phyloP scores from a whole-genome alignment of 2,329 filamentous ascomycete genomes.

The Aotearoamyces nothofagi region DNA sequence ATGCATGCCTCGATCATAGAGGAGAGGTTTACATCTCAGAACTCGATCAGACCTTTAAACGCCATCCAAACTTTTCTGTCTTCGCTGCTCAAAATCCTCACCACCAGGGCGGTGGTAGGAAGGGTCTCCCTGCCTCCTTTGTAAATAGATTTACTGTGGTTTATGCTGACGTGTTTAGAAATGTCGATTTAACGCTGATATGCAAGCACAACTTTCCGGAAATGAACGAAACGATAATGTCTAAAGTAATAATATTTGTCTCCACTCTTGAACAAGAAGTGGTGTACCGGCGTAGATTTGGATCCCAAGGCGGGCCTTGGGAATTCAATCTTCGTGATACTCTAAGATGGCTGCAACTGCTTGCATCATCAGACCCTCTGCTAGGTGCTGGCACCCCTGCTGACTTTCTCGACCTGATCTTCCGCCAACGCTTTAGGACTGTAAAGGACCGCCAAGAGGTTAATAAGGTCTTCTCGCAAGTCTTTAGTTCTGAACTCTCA shows the following conservation, averaged over 20 bases:
- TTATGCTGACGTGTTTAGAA: constrained; percentile 79
- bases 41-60: constrained; percentile 82
- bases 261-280: constrained; percentile 62
- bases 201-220: constrained; percentile 62
- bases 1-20: constrained; percentile 91
- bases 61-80: constrained; percentile 79
- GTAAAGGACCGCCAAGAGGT: constrained; percentile 51
- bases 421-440: constrained; percentile 76
- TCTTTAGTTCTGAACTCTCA: constrained; percentile 33
- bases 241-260: constrained; percentile 65
- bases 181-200: constrained; percentile 69
- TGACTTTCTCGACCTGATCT: constrained; percentile 70
- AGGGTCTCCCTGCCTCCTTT: constrained; percentile 87
- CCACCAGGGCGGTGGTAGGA: constrained; percentile 88
- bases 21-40: constrained; percentile 94
- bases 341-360: constrained; percentile 69
- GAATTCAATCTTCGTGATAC: constrained; percentile 91
- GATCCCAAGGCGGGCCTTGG: constrained; percentile 64
- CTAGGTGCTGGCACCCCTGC: constrained; percentile 42
- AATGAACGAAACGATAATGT: constrained; percentile 41
- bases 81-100: constrained; percentile 98
- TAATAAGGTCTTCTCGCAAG: constrained; percentile 45
- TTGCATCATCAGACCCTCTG: constrained; percentile 43
- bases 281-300: constrained; percentile 40
- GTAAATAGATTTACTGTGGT: constrained; percentile 98